Conservation (phyloP, 164 flowering plant genomes). For the Chloranthus sessilifolius region DNA sequence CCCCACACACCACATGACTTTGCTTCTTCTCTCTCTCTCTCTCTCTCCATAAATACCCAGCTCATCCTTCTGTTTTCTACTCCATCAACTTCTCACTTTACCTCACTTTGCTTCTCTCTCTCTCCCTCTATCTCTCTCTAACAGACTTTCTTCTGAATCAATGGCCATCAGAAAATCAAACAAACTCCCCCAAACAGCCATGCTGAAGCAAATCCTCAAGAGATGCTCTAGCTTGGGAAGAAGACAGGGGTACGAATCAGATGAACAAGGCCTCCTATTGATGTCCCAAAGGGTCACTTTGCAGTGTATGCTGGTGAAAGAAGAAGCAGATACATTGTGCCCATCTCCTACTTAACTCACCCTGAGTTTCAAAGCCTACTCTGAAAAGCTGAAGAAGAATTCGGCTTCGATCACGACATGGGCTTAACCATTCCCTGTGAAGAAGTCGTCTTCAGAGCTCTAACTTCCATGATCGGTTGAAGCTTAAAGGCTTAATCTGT, state of each 20-base stretch:
- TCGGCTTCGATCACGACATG: slow-evolving; percentile 73
- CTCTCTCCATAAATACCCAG: slow-evolving; percentile 38
- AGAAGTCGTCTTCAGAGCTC: slow-evolving; percentile 53
- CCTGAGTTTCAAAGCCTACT: slow-evolving; percentile 65
- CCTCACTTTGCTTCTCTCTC: neutral
- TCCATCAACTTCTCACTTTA: neutral
- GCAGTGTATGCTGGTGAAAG: slow-evolving; percentile 69
- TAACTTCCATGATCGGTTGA: slow-evolving; percentile 39
- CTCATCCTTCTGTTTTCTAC: slow-evolving; percentile 6
- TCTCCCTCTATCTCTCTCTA: neutral
- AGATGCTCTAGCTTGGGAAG: slow-evolving; percentile 71
- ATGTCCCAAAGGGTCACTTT: slow-evolving; percentile 82
- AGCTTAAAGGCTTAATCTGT: too few species aligned
- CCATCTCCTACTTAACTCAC: slow-evolving; percentile 50
- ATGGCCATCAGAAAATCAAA: slow-evolving; percentile 58
- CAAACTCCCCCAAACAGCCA: slow-evolving; percentile 49
- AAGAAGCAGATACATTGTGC: slow-evolving; percentile 60
- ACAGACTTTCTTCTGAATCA: neutral
- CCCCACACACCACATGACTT: slow-evolving; percentile 34
- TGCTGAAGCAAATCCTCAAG: slow-evolving; percentile 61
- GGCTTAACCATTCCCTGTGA: slow-evolving; percentile 78
- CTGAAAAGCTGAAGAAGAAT: slow-evolving; percentile 69
- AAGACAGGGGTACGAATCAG: slow-evolving; percentile 26
- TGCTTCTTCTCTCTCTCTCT: neutral
- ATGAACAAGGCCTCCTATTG: slow-evolving; percentile 42